Evolutionary conservation across 768 basidiomycete genomes (phyloP), one percentile per base, ranked within the genome.

Genomic region (Termitomyces sp.): DNA sequence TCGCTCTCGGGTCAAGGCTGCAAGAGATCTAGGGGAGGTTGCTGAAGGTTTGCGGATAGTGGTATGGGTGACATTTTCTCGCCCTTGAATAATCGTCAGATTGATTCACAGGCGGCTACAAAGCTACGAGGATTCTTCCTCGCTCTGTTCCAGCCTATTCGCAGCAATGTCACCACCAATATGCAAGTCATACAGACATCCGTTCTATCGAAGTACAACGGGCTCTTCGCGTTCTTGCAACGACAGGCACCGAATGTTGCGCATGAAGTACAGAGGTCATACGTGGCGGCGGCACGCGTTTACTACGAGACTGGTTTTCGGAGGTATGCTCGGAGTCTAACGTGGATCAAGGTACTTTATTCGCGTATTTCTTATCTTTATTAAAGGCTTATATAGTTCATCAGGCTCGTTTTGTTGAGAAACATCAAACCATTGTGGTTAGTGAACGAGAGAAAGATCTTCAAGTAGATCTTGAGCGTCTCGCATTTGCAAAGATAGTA

Each of bases 261-360:
- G 3, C 80, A 81, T 45, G 95, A 98, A 69, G 75, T 99, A 23
- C 93, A 94, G 68, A 79, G 92, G 51, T 87, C 91, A 3, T 99
- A 99, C 69, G 75, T 89, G 29, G 82, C 82, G 34, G 84, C 90
- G 27, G 89, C 91, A 14, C 85, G 95, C 40, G 82, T 91, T 21
- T 99, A 97, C 69, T 98, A 94, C 58, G 97, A 99, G 73, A 98
- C 97, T 21, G 92, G 89, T 0, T 95, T 98, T 69, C 77, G 97
- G 59, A 77, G 97, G 42, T 99, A 98, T 69, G 81, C 86, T 23
- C 79, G 97, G 44, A 89, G 87, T 66, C 75, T 99, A 46, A 82
- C 85, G 35, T 84, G 79, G 71, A 80, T 98, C 51, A 91, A 89
- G 79, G 90, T 90, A 43, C 48, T 74, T 50, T 21, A 40, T 43